phyloP scores from a whole-genome alignment of 2,329 filamentous ascomycete genomes.

The Colletotrichum sp. region DNA sequence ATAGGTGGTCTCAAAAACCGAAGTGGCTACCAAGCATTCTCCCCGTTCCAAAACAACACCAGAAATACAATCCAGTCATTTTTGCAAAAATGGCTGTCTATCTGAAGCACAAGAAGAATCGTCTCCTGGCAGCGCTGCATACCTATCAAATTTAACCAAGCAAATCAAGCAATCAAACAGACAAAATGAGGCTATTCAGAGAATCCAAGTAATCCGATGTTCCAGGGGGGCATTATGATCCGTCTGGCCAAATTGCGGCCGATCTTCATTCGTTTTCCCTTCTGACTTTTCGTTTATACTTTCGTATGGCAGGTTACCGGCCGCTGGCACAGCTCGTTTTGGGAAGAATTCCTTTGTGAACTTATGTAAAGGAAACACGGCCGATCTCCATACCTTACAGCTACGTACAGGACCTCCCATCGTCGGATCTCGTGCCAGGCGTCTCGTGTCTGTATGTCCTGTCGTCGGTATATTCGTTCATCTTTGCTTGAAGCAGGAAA shows the following conservation, averaged over 20 bases:
- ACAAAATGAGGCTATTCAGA: not conserved
- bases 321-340: rapidly evolving
- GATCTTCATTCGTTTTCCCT: not conserved
- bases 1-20: not conserved
- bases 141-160: rapidly evolving
- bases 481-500: not conserved
- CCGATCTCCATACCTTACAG: rapidly evolving
- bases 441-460: not conserved
- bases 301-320: too few relatives aligned
- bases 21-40: not conserved
- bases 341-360: too few relatives aligned
- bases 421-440: not conserved
- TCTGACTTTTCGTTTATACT: too few relatives aligned
- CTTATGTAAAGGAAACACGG: not conserved
- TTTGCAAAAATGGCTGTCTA: rapidly evolving
- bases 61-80: rapidly evolving
- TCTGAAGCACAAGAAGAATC: rapidly evolving
- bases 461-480: not conserved
- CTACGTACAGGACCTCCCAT: rapidly evolving
- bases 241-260: not conserved
- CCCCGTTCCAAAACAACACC: not conserved
- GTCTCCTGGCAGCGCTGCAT: not conserved
- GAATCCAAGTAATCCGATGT: rapidly evolving
- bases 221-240: not conserved
- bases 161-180: not conserved